Evolutionary conservation across 768 basidiomycete genomes (phyloP), one percentile per base, ranked within the genome.

Genomic region (Scleroderma bovista): DNA sequence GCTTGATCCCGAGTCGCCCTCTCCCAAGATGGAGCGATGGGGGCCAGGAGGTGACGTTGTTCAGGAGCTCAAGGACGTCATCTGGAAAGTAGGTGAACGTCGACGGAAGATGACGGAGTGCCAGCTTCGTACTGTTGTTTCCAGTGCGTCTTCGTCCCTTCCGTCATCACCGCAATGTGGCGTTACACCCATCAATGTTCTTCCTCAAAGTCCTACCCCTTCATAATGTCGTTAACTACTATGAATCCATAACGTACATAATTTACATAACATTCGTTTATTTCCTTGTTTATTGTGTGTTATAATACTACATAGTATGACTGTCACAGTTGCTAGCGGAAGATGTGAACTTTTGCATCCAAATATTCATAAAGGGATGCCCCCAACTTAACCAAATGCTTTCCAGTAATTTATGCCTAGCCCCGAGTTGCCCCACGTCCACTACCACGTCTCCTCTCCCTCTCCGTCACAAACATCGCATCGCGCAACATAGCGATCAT

Each of bases 391-490:
- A n/a, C n/a, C n/a, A n/a, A n/a, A n/a, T n/a, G n/a, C n/a, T n/a
- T n/a, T n/a, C n/a, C n/a, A n/a, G n/a, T n/a, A n/a, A n/a, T n/a
- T n/a, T 57, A 81, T 31, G 75, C 75, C 81, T 81, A 88, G 33
- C 85, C 84, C 38, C 77, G 73, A 17, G 87, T 88, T 33, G 87
- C 77, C 3, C 88, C 89, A 50, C 80, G 71, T 7, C 90, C 89
- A 24, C 84, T 88, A 22, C 89, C 89, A 63, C 92, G 89, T 6
- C 88, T 88, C 41, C 81, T 70, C 66, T 93, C 89, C 58, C 80
- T 84, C 63, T 88, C 86, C 48, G 93, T 73, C 11, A 90, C 89
- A 65, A 93, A 93, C 75, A 93, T 74, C 2, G 88, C 84, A 68
- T 94, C 92, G 33, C 82, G 72, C 69, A 91, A 71, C 3, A 84